phyloP scores from a whole-genome alignment of 2,329 filamentous ascomycete genomes.

The Septoria petroselini region DNA sequence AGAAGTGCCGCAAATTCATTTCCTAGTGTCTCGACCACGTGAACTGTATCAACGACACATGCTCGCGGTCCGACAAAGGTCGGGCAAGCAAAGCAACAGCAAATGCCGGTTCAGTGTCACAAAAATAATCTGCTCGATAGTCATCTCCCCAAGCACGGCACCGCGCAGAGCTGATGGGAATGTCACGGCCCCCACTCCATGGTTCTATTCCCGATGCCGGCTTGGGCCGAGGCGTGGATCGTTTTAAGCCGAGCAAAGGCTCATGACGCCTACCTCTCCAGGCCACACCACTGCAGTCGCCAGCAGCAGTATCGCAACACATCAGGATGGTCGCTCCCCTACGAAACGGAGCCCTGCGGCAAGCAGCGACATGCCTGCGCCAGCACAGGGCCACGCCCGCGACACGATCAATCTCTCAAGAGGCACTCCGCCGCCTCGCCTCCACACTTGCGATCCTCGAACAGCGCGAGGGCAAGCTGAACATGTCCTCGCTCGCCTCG shows the following conservation, averaged over 20 bases:
- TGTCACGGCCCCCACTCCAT: too few relatives aligned
- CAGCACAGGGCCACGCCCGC: conserved; percentile 30
- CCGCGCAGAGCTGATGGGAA: too few relatives aligned
- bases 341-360: conserved; percentile 29
- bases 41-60: neutral
- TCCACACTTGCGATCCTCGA: conserved; percentile 91
- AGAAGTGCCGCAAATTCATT: conserved; percentile 5
- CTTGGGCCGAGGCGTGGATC: neutral
- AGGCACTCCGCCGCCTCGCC: conserved; percentile 65
- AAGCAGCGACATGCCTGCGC: conserved; percentile 35
- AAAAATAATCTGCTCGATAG: too few relatives aligned
- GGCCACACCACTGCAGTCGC: conserved; percentile 1
- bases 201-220: neutral
- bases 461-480: conserved; percentile 85
- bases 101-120: too few relatives aligned
- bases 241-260: too few relatives aligned
- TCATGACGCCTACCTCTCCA: conserved; percentile 8
- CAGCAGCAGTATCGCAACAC: neutral
- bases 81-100: too few relatives aligned
- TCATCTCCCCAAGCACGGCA: too few relatives aligned
- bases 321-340: conserved; percentile 24
- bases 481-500: conserved; percentile 51
- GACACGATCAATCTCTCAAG: conserved; percentile 44
- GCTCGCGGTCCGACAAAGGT: too few relatives aligned
- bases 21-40: conserved; percentile 4